Percentiles rank a stretch among this genome's conserved stretches.
Conservation (phyloP, 352 stramenopile species). For the Blastocystis sp. region DNA sequence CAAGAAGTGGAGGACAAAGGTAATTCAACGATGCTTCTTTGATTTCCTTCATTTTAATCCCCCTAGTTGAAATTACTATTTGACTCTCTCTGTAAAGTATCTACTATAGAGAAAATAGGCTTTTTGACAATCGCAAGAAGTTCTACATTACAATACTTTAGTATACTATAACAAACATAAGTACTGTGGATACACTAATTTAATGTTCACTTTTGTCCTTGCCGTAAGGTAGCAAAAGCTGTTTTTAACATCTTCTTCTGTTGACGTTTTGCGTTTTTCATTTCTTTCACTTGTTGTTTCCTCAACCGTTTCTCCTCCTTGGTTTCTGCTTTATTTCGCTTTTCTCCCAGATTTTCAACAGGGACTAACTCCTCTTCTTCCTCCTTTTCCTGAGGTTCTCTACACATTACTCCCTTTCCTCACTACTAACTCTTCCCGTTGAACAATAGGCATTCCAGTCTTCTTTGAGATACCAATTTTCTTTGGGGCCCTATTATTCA, state of each 20-base stretch:
- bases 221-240: not conserved
- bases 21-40: not conserved
- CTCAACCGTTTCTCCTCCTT: constrained; percentile 47
- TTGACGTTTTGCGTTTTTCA: constrained; percentile 48
- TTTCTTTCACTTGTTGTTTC: constrained; percentile 43
- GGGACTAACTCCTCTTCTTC: constrained; percentile 14
- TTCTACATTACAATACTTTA: not conserved
- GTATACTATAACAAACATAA: not conserved
- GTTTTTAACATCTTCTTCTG: constrained; percentile 60
- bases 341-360: constrained; percentile 48
- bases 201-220: too few relatives aligned
- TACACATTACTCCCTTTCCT: not conserved
- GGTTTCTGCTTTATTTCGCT: constrained; percentile 53
- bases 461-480: constrained; percentile 57
- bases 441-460: constrained; percentile 53
- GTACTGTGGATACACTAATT: too few relatives aligned
- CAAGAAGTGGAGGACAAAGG: not conserved
- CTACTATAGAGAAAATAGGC: not conserved
- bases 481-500: not conserved
- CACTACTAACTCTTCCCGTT: not conserved
- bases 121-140: not conserved
- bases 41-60: too few relatives aligned
- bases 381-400: constrained; percentile 20
- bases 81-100: too few relatives aligned
- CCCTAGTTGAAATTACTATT: too few relatives aligned